These are phyloP conservation scores for Leishmania arabica DNA, from an alignment of 208 protist genomes.

Conservation along the genomic window DNA sequence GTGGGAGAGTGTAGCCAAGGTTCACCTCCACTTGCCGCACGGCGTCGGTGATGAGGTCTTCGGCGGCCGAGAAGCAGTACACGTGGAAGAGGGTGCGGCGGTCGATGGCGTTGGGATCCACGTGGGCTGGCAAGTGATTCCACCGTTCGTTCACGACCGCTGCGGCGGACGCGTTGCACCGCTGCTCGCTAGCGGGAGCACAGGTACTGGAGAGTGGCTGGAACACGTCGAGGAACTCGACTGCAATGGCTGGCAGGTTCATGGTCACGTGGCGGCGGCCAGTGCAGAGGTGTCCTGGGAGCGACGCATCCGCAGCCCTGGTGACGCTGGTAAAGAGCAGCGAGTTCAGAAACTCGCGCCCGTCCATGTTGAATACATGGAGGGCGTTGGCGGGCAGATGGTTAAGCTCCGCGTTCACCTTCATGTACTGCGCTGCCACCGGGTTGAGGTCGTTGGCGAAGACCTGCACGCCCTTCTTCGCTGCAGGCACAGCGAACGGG, in stretches of 20 bases:
- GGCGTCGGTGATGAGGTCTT: conserved; percentile 62
- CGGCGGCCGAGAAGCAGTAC: conserved; percentile 86
- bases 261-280: conserved; percentile 93
- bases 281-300: not conserved
- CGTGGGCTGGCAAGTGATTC: conserved; percentile 17
- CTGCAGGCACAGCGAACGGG: conserved; percentile 97
- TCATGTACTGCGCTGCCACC: conserved; percentile 88
- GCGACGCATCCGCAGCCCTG: not conserved
- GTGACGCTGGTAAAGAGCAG: conserved; percentile 56
- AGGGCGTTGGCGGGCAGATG: conserved; percentile 58
- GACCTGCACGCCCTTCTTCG: conserved; percentile 79
- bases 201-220: conserved; percentile 6
- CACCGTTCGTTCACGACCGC: conserved; percentile 11
- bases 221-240: conserved; percentile 96
- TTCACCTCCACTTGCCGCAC: conserved; percentile 74
- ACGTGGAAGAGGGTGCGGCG: conserved; percentile 70
- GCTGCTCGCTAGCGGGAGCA: not conserved
- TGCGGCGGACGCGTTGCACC: not conserved
- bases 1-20: conserved; percentile 46
- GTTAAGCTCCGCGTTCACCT: conserved; percentile 92
- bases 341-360: conserved; percentile 92
- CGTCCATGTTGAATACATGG: conserved; percentile 94
- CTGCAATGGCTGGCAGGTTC: conserved; percentile 97
- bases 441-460: conserved; percentile 99
- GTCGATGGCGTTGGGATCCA: conserved; percentile 23